Conservation (phyloP, 257 asterid species). For the Solanum sparsipilum region DNA sequence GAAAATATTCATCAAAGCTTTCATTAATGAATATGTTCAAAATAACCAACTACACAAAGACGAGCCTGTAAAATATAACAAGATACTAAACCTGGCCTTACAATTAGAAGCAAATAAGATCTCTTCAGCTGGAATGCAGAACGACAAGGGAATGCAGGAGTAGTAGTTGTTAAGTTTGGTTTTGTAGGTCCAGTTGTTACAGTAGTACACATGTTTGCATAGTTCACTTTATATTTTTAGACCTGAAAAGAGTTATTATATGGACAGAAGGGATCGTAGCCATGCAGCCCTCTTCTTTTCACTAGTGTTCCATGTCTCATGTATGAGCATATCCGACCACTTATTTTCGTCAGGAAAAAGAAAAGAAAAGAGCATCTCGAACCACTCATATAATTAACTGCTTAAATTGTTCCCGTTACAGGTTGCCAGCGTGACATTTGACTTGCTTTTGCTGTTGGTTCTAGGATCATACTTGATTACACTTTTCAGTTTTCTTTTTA, state of each 20-base stretch:
- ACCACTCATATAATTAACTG: background rate
- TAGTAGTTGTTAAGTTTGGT: background rate
- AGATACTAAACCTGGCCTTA: background rate
- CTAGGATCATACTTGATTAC: slow-evolving; percentile 82
- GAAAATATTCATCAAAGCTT: background rate
- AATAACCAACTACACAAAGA: background rate
- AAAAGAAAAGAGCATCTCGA: background rate
- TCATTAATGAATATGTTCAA: background rate
- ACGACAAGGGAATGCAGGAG: background rate
- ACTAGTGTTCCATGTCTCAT: background rate
- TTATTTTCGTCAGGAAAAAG: background rate
- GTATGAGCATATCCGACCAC: background rate
- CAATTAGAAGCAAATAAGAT: background rate
- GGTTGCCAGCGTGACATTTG: slow-evolving; percentile 92
- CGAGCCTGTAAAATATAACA: background rate
- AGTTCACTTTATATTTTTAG: background rate
- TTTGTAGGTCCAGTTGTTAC: background rate
- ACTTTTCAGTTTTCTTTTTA: slow-evolving; percentile 66
- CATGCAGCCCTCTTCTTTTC: background rate
- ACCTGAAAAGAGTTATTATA: background rate
- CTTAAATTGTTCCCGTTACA: slow-evolving; percentile 18
- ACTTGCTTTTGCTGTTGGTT: slow-evolving; percentile 73
- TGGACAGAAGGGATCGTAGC: background rate
- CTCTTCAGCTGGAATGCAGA: background rate
- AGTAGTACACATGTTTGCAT: background rate